These are phyloP conservation scores for Pilasporangium apinafurcum DNA, from an alignment of 352 stramenopile genomes.

Conservation along the genomic window DNA sequence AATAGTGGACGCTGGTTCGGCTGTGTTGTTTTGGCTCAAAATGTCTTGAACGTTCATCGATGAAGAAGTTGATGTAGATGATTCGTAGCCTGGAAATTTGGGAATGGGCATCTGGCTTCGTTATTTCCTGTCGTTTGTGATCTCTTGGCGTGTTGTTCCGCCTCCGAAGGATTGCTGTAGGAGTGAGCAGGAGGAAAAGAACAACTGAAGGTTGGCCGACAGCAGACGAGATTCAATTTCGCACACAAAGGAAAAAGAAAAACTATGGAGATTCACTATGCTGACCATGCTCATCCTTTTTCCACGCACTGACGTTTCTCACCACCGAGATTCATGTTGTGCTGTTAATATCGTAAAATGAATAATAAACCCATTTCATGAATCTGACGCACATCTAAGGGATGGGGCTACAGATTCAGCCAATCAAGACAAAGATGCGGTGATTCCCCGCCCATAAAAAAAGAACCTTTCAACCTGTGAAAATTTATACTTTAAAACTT, in stretches of 20 bases:
- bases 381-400: not conserved
- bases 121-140: no score
- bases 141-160: constrained; percentile 1
- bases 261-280: constrained; percentile 35
- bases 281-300: not conserved
- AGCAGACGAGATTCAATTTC: constrained; percentile 14
- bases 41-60: constrained; percentile 49
- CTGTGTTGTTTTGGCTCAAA: constrained; percentile 13
- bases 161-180: not conserved
- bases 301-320: not conserved
- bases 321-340: constrained; percentile 5
- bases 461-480: constrained; percentile 1
- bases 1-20: not conserved
- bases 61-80: not conserved
- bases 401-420: not conserved
- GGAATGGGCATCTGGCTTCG: constrained; percentile 22
- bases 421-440: constrained; percentile 5
- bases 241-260: constrained; percentile 44
- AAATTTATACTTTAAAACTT: no score
- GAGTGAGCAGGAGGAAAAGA: constrained; percentile 4
- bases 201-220: not conserved
- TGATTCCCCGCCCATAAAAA: constrained; percentile 1
- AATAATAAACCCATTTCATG: not conserved
- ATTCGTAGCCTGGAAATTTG: constrained; percentile 12
- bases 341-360: not conserved